Base-by-base conservation (phyloP, 1,284 basidiomycete genomes). In the Naganishia albida region DNA sequence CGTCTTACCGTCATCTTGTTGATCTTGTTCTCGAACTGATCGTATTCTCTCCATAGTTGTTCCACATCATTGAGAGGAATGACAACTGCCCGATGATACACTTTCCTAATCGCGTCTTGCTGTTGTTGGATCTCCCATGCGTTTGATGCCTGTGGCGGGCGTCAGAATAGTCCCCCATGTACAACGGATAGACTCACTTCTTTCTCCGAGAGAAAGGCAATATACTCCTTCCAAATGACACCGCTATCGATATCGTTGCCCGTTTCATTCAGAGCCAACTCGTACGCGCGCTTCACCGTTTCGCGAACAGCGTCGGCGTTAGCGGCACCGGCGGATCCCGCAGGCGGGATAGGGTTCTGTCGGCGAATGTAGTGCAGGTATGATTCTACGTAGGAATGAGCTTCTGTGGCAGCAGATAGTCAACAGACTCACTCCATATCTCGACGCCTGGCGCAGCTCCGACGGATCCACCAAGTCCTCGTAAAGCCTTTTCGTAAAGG, bases 81-180 rank as follows among this genome's bases (percentile, higher is more conserved):
- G 72, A 91, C 89, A 38, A 98, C 89, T 0, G 92, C 95, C 56
- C 91, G 86, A 73, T 96, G 93, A 79, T 95, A 97, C 3, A 91
- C 87, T 75, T 91, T 92, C 63, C 95, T 87, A 3, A 99, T 82
- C 3, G 87, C 85, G 73, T 98, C 95, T 87, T 93, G 93, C 78
- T 94, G 93, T 75, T 95, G 91, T 73, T 95, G 92, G 70, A 90
- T 88, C 76, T 98, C 93, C 94, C 94, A 98, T 25, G 90, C 89
- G 49, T 87, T 89, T 18, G 84, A 84, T 1, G 86, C 82, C 86
- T 89, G 70, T 28, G n/a, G 39, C 6, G 23, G 42, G n/a, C 4
- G 10, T 34, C 10, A 34, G 34, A 34, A 34, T 34, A 34, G 34
- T 4, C 10, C 34, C 34, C 34, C 34, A 34, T 34, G 34, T 6